Evolutionary conservation across 345 rosid species (phyloP).

Genomic region (Salix arbutifolia): DNA sequence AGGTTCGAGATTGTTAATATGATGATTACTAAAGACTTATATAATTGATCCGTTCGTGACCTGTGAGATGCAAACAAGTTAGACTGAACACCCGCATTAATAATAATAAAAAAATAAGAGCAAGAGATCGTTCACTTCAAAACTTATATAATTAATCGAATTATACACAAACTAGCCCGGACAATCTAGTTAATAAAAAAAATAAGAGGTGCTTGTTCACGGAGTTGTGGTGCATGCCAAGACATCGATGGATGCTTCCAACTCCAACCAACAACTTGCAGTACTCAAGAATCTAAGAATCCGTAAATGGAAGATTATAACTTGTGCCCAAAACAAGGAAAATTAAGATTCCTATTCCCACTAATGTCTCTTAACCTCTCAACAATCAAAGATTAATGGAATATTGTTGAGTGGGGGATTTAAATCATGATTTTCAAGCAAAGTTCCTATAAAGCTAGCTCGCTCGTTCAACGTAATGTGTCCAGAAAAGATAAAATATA

Average conservation of each 20-base stretch:
- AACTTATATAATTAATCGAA: no score
- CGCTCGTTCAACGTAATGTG: no score
- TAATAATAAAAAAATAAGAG: no score
- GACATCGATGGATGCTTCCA: background rate
- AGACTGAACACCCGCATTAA: fast-evolving
- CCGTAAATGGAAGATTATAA: no score
- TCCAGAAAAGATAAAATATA: no score
- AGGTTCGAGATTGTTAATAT: no score
- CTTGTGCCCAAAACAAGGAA: background rate
- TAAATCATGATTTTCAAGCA: conserved; percentile 1
- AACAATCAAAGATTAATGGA: background rate
- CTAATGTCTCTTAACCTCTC: conserved; percentile 6
- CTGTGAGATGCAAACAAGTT: no score
- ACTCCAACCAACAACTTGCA: background rate
- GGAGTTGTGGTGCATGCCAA: no score
- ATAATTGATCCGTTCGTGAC: no score
- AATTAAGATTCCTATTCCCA: conserved; percentile 6
- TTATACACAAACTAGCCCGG: fast-evolving
- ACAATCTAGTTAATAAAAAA: no score
- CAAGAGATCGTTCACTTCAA: no score
- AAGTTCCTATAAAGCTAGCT: background rate
- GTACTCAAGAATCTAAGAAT: background rate
- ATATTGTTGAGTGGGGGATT: background rate
- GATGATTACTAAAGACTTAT: fast-evolving
- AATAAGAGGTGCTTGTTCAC: no score